Evolutionary conservation across 768 basidiomycete species (phyloP), one percentile per base, ranked within the genome.

Genomic region (Rhizopogon vulgaris): DNA sequence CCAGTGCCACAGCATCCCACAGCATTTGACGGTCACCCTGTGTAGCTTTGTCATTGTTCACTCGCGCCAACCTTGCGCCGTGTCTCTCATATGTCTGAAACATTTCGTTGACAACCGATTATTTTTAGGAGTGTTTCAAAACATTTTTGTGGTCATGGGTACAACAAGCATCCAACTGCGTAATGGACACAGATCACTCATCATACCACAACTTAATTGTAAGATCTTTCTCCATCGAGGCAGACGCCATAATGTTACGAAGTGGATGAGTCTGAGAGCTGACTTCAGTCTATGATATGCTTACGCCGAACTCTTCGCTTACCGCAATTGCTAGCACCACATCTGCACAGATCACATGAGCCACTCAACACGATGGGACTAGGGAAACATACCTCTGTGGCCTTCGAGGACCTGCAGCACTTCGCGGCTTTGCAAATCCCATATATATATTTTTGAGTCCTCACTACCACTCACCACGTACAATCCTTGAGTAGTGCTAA

Each of bases 391-490:
- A 91, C 90, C 93, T 71, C 85, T 76, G 68, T 94, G 93, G 1
- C 89, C 87, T 56, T 90, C 82, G 11, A 90, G 72, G 11, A 79
- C 67, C 63, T 95, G 92, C 34, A 85, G 69, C 6, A 94, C 71
- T 62, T 88, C 75, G 22, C 91, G 76, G 7, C 80, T 84, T 66
- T 94, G 90, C 48, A 98, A 64, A 64, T 96, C 89, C 91, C 93
- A 96, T 28, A 96, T 73, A 58, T 89, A 88, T 25, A 94, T 72
- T 62, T 89, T 94, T 58, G 79, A 76, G 67, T 96, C 94, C 69
- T 97, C 95, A 51, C 87, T 90, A 1, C 96, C 96, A 43, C 88
- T 83, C 4, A 95, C 78, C 41, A 98, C 78, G 66, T 84, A 90
- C 50, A 79, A 83, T 6, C 80, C 78, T 8, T 75, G 71, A 10